These are phyloP conservation scores for Fraxinus greggii DNA, from an alignment of 305 asterid species.

Conservation along the genomic window DNA sequence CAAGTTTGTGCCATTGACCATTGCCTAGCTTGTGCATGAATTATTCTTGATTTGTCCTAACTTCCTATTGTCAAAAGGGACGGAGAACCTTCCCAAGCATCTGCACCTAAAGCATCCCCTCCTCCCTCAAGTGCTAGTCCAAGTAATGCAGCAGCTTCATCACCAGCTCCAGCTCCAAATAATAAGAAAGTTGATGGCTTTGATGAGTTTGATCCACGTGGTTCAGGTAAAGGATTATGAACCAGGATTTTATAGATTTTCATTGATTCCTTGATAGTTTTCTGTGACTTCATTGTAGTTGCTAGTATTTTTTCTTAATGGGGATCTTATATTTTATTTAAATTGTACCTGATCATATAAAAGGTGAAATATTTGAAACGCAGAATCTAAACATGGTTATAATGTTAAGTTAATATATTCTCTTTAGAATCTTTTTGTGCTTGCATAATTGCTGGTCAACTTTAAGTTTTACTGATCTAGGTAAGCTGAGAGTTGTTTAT, in stretches of 20 bases:
- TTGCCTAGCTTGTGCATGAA: constrained; percentile 18
- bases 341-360: not conserved
- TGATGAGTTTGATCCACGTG: constrained; percentile 95
- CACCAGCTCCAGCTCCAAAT: constrained; percentile 33
- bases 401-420: not conserved
- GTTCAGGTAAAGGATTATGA: constrained; percentile 50
- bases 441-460: not conserved
- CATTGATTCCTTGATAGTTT: not conserved
- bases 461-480: not conserved
- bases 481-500: not conserved
- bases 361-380: not conserved
- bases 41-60: constrained; percentile 27
- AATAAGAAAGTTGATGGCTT: constrained; percentile 55
- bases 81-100: constrained; percentile 55
- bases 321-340: not conserved
- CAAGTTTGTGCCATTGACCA: constrained; percentile 12
- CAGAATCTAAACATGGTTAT: not conserved
- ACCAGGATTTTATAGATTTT: not conserved
- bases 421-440: not conserved
- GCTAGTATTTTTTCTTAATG: not conserved
- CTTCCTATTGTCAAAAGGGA: constrained; percentile 47
- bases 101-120: constrained; percentile 62
- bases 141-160: constrained; percentile 42
- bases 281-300: not conserved
- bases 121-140: constrained; percentile 57